Evolutionary conservation across 2,329 filamentous ascomycete genomes (phyloP), one percentile per base, ranked within the genome.

Genomic region (Diaporthe aspalathi): DNA sequence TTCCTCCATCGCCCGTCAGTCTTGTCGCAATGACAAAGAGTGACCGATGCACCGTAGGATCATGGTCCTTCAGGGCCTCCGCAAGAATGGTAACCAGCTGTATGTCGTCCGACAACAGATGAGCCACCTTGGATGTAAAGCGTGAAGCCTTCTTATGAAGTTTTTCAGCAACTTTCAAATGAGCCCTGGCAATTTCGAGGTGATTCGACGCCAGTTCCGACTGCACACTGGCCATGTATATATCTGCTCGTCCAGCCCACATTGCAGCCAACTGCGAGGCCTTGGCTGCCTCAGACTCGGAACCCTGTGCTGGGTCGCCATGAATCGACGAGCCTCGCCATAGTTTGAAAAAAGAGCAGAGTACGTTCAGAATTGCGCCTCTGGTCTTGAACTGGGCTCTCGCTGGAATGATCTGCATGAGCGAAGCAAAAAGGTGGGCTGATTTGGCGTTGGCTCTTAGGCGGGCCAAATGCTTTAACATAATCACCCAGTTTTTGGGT

Each of bases 231-330:
- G 20, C 14, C 5, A 52, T 8, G 3, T 43, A 5, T 11, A 20
- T n/a, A 20, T 68, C 65, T 24, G 56, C 22, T 43, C 72, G 72
- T 32, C 72, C 69, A 60, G 47, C 54, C 72, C 72, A 73, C 11
- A 67, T 45, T 7, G 45, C 45, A 35, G 72, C 69, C 57, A 60
- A n/a, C 5, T 43, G 45, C 1, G 49, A 62, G 3, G 47, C 3
- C 29, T 54, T 22, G 8, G 69, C 49, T 29, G 57, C 56, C 27
- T 62, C 65, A n/a, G 22, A 7, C 29, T 29, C 52, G 24, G 47
- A 3, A 22, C 52, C 68, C 29, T 50, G 17, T 32, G 63, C 14
- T 40, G 72, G 38, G 40, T 49, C 50, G 20, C 72, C 72, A 32
- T 71, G 72, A 11, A 69, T n/a, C 35, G 56, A 67, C 11, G 24